Evolutionary conservation across 495 filamentous ascomycete genomes (phyloP).

Genomic region (Diplogelasinospora grovesii): DNA sequence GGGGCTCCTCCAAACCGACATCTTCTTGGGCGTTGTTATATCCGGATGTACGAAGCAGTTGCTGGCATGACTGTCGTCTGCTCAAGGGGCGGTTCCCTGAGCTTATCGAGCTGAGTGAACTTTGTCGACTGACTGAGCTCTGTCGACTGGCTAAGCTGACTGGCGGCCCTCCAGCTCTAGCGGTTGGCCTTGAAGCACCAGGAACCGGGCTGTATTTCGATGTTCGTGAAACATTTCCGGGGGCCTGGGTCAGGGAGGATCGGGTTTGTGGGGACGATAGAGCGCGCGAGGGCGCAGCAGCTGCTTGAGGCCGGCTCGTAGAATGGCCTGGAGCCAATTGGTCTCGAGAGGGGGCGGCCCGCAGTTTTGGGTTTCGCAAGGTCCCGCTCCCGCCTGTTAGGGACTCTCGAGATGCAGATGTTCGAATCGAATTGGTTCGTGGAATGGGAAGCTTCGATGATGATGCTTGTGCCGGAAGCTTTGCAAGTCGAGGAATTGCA

Average conservation of each 20-base stretch:
- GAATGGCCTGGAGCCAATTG: conserved; percentile 31
- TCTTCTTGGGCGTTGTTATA: conserved; percentile 13
- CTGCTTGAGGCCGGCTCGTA: conserved; percentile 8
- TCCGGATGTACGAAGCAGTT: conserved; percentile 19
- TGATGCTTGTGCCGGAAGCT: conserved; percentile 19
- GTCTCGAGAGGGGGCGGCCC: conserved; percentile 36
- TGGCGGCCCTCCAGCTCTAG: conserved; percentile 3
- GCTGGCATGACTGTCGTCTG: conserved; percentile 18
- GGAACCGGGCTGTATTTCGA: conserved; percentile 8
- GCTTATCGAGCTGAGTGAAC: too few species aligned
- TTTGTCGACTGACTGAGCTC: too few species aligned
- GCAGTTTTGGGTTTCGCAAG: conserved; percentile 34
- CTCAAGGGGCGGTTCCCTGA: conserved; percentile 8
- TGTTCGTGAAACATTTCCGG: conserved; percentile 4
- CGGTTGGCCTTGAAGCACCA: conserved; percentile 2
- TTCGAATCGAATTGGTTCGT: conserved; percentile 21
- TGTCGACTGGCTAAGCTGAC: background rate
- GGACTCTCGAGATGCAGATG: conserved; percentile 24
- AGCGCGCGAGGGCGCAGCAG: conserved; percentile 10
- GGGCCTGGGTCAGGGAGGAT: conserved; percentile 1
- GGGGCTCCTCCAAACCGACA: background rate
- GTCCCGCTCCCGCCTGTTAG: conserved; percentile 10
- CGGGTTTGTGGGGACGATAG: conserved; percentile 20
- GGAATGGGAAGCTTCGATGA: conserved; percentile 25
- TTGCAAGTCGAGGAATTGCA: conserved; percentile 24